Evolutionary conservation across 106 monocot genomes (phyloP).

Genomic region (Hemerocallis citrina): DNA sequence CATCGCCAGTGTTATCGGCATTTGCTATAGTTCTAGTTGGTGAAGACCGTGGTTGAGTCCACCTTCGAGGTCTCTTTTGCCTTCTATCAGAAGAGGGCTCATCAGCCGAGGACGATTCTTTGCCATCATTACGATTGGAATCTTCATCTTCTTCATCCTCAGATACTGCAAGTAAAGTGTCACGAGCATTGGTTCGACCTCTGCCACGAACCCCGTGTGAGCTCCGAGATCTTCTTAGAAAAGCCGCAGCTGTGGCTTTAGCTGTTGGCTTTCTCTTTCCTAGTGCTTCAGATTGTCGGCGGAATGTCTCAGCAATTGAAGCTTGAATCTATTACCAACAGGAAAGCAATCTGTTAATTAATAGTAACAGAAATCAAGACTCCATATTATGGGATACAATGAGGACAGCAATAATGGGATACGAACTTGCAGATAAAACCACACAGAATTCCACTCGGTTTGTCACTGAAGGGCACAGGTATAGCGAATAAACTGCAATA

Average conservation of each 20-base stretch:
- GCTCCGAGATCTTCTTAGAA: conserved; percentile 43
- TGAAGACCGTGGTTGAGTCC: conserved; percentile 37
- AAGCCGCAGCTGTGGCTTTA: conserved; percentile 30
- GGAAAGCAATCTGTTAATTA: neutral
- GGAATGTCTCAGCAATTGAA: conserved; percentile 74
- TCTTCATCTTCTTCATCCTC: conserved; percentile 78
- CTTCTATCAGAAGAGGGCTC: conserved; percentile 61
- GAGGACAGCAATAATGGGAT: no score
- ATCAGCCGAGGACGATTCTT: conserved; percentile 67
- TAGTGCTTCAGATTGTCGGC: conserved; percentile 74
- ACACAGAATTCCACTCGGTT: no score
- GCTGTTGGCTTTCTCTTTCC: conserved; percentile 47
- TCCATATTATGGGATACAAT: neutral
- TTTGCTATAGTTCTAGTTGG: conserved; percentile 35
- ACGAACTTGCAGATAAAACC: no score
- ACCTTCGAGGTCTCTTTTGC: conserved; percentile 54
- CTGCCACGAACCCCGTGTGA: conserved; percentile 36
- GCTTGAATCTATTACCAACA: conserved; percentile 82
- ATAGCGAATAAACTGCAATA: no score
- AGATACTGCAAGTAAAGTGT: conserved; percentile 20
- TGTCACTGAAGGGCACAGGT: no score
- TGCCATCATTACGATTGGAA: conserved; percentile 47
- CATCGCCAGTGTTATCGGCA: conserved; percentile 31
- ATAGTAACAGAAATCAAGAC: no score
- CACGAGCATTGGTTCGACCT: conserved; percentile 25